These are phyloP conservation scores for Fusarium paranaense DNA, from an alignment of 2,329 filamentous ascomycete species.

Conservation along the genomic window DNA sequence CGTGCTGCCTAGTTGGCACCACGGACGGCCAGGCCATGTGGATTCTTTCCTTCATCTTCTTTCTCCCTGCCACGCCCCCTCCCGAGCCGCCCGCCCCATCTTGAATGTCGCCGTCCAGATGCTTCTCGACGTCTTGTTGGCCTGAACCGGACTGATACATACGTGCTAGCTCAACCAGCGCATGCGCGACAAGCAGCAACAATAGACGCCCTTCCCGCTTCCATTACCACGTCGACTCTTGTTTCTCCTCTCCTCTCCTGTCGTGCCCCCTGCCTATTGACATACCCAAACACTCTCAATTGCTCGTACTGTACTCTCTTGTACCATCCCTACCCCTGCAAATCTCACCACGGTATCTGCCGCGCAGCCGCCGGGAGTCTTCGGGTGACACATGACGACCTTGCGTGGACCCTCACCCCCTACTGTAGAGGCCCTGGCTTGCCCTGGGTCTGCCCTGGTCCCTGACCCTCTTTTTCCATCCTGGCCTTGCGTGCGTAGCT, in stretches of 20 bases:
- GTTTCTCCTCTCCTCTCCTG: background rate
- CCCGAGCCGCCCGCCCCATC: background rate
- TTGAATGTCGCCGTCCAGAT: background rate
- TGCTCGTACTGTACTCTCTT: constrained; percentile 11
- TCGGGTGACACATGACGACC: constrained; percentile 33
- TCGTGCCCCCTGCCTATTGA: background rate
- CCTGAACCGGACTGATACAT: background rate
- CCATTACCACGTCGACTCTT: background rate
- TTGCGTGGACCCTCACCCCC: constrained; percentile 14
- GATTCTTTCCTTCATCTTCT: background rate
- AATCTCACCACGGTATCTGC: constrained; percentile 29
- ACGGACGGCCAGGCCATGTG: background rate
- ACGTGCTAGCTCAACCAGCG: background rate
- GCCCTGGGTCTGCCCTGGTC: constrained; percentile 16
- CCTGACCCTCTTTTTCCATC: constrained; percentile 8
- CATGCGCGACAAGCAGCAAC: background rate
- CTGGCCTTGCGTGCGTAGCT: background rate
- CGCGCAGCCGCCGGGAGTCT: constrained; percentile 27
- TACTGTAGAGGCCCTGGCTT: background rate
- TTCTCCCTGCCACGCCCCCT: background rate
- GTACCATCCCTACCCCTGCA: constrained; percentile 11
- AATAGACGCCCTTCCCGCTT: constrained; percentile 29
- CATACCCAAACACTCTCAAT: constrained; percentile 6
- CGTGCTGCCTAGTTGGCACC: background rate
- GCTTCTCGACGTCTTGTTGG: background rate